phyloP scores from a whole-genome alignment of 2,329 filamentous ascomycete species.

The Metarhizium robertsii region DNA sequence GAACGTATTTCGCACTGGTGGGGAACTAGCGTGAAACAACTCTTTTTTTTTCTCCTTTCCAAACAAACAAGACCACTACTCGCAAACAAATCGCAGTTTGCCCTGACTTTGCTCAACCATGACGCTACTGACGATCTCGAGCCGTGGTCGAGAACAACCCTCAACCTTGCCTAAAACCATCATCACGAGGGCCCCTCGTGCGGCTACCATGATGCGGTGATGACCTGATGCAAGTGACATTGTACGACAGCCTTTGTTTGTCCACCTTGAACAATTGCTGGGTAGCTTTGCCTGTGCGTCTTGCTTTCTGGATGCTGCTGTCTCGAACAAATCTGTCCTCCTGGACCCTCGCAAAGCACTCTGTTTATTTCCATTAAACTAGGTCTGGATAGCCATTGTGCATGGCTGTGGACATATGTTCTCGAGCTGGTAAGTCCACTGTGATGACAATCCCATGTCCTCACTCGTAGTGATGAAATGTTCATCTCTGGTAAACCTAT shows the following conservation, averaged over 20 bases:
- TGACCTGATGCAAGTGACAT: slow-evolving; percentile 60
- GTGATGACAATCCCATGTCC: neutral
- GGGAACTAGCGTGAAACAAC: neutral
- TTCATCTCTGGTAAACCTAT: slow-evolving; percentile 35
- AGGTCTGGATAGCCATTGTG: neutral
- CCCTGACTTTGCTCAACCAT: slow-evolving; percentile 19
- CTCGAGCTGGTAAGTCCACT: neutral
- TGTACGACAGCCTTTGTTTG: neutral
- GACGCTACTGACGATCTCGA: slow-evolving; percentile 40
- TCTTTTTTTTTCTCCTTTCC: slow-evolving; percentile 18
- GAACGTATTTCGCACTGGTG: neutral
- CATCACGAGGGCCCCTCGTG: slow-evolving; percentile 57
- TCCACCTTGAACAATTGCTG: neutral
- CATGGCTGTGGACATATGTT: neutral
- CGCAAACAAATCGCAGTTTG: slow-evolving; percentile 30
- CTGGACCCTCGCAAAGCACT: too few relatives aligned
- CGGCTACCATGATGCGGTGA: slow-evolving; percentile 58
- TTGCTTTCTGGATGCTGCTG: neutral
- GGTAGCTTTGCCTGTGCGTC: neutral
- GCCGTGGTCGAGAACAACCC: slow-evolving; percentile 47
- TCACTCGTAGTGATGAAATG: slow-evolving; percentile 21
- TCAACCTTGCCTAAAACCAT: slow-evolving; percentile 59
- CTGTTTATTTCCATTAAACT: neutral
- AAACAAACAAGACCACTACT: slow-evolving; percentile 35
- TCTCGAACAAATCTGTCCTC: neutral